Conservation (phyloP, 768 basidiomycete species). For the Wakefieldia striispora region DNA sequence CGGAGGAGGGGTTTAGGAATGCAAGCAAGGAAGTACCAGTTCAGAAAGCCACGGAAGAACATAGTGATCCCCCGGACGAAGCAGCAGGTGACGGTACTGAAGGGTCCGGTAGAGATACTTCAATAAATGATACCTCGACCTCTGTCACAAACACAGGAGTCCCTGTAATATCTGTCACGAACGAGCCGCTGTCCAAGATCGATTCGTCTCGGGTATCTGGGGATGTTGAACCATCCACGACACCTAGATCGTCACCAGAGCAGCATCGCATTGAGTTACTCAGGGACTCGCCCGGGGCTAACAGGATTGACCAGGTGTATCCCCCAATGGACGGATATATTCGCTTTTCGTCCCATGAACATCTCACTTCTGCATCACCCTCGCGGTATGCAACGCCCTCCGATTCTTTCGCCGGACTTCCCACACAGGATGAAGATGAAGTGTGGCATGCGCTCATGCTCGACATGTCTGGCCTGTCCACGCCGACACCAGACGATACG, state of each 20-base stretch:
- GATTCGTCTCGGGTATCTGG: neutral
- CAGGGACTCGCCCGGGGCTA: neutral
- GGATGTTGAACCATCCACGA: neutral
- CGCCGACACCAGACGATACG: neutral
- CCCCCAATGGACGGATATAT: neutral
- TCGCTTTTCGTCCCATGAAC: neutral
- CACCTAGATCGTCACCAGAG: neutral
- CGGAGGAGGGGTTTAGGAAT: neutral
- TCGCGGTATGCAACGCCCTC: constrained; percentile 12
- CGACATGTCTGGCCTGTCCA: constrained; percentile 11
- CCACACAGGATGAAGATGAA: constrained; percentile 21
- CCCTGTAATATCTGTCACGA: neutral
- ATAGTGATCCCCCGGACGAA: neutral
- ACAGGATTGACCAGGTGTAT: neutral
- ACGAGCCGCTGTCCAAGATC: neutral
- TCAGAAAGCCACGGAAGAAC: neutral
- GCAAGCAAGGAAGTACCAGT: neutral
- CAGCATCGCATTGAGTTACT: neutral
- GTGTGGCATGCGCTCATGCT: constrained; percentile 20
- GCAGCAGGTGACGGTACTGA: neutral
- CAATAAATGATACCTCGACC: neutral
- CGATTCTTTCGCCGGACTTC: neutral
- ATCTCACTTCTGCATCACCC: neutral
- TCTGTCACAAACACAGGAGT: neutral
- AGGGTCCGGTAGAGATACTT: neutral